Evolutionary conservation across 179 eudicot species (phyloP), one percentile per base, ranked within the genome.

Genomic region (Heliamphora pulchella): DNA sequence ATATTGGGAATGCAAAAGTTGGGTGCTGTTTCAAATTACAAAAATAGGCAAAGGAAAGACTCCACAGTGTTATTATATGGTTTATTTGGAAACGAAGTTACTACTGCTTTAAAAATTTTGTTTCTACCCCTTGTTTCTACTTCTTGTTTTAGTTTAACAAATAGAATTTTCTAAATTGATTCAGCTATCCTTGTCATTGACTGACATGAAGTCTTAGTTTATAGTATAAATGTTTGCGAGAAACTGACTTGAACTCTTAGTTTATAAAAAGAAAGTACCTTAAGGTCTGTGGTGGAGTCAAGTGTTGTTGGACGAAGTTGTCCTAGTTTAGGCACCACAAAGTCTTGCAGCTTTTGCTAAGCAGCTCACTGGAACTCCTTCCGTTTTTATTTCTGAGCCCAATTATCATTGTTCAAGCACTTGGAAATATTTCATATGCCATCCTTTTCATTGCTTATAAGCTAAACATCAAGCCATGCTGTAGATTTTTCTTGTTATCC

Each of bases 391-490:
- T 74, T 74, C 59, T 20, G 54, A 22, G 46, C 64, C 41, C 41
- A 63, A 63, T 18, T 54, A 14, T 14, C 64, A 39, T 31, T 51
- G 22, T 39, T 74, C 77, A 74, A 74, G 48, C 50, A 74, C 13
- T 31, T 14, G 77, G 59, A 54, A 39, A 55, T 74, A 31, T 50
- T n/a, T 9, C 75, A 18, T 71, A 48, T 71, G 62, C 13, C 46
- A 54, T 47, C 18, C 76, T 53, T 73, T 73, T 73, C 62, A 54
- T 14, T 5, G 58, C 75, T 54, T 54, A 54, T 18, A 22, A 73
- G 59, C 76, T 11, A 73, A 57, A 55, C 51, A 13, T 57, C 0
- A 0, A 74, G 22, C 50, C 64, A 31, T 20, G 76, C 20, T 55
- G 61, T 55, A 11, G 43, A 55, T 31, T 74, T 74, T 57, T 74